These are phyloP conservation scores for Alternaria postmessia DNA, from an alignment of 2,329 filamentous ascomycete species.

Conservation along the genomic window DNA sequence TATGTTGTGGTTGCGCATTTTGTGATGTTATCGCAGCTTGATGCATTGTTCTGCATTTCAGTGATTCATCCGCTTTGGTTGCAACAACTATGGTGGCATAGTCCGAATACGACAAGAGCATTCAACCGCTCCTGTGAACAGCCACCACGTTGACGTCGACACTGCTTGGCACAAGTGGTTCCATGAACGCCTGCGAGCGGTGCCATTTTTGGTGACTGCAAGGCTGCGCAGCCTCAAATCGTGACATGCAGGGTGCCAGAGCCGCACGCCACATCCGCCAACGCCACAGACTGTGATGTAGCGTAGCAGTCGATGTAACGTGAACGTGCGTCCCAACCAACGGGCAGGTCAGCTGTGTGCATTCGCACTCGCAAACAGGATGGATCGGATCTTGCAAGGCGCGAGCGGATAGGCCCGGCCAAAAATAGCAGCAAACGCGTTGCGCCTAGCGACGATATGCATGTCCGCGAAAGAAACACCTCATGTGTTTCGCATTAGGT, in stretches of 20 bases:
- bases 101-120: background rate
- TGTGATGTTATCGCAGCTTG: background rate
- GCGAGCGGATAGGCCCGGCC: background rate
- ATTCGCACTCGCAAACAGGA: background rate
- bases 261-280: constrained; percentile 28
- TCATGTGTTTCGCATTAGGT: constrained; percentile 4
- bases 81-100: background rate
- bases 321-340: background rate
- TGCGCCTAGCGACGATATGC: constrained; percentile 3
- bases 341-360: background rate
- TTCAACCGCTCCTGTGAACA: background rate
- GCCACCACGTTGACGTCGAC: background rate
- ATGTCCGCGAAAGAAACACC: background rate
- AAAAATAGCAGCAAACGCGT: constrained; percentile 1
- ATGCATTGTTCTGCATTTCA: background rate
- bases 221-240: constrained; percentile 14
- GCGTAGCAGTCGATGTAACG: background rate
- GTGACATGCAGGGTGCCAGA: constrained; percentile 11
- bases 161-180: background rate
- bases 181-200: background rate
- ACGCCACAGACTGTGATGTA: background rate
- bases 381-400: background rate
- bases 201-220: constrained; percentile 20
- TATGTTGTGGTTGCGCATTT: background rate
- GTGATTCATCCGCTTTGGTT: background rate